Evolutionary conservation across 306 rosid genomes (phyloP).

Genomic region (Vigna reflexopilosa): DNA sequence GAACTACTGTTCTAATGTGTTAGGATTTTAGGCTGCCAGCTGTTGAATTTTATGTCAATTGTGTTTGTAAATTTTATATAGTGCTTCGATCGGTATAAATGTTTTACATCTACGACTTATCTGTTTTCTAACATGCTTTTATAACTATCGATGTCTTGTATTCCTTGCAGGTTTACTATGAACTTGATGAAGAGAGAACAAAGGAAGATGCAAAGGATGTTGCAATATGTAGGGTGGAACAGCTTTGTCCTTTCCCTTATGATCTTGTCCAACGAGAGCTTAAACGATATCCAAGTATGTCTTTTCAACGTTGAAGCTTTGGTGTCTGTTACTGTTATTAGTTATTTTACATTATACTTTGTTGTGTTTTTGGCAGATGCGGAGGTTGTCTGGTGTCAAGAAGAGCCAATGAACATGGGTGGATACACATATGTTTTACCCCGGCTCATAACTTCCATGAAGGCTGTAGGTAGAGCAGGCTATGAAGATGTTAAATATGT

Average conservation of each 20-base stretch:
- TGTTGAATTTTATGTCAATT: not conserved
- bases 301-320: not conserved
- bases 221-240: constrained; percentile 95
- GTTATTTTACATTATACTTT: not conserved
- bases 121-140: constrained; percentile 15
- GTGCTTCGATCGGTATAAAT: not conserved
- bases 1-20: constrained; percentile 3
- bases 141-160: constrained; percentile 18
- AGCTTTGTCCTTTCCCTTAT: constrained; percentile 94
- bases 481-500: constrained; percentile 72
- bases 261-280: constrained; percentile 88
- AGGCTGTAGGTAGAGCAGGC: constrained; percentile 70
- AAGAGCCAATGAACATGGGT: constrained; percentile 99
- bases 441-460: constrained; percentile 80
- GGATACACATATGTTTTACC: constrained; percentile 73
- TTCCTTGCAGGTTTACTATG: constrained; percentile 76
- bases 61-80: not conserved
- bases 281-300: constrained; percentile 84
- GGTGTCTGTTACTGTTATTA: not conserved
- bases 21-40: not conserved
- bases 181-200: constrained; percentile 78
- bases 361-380: constrained; percentile 67
- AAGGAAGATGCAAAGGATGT: constrained; percentile 75
- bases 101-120: not conserved
- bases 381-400: constrained; percentile 96